phyloP scores from a whole-genome alignment of 1,284 basidiomycete genomes.

The Ceratobasidium papillatum region DNA sequence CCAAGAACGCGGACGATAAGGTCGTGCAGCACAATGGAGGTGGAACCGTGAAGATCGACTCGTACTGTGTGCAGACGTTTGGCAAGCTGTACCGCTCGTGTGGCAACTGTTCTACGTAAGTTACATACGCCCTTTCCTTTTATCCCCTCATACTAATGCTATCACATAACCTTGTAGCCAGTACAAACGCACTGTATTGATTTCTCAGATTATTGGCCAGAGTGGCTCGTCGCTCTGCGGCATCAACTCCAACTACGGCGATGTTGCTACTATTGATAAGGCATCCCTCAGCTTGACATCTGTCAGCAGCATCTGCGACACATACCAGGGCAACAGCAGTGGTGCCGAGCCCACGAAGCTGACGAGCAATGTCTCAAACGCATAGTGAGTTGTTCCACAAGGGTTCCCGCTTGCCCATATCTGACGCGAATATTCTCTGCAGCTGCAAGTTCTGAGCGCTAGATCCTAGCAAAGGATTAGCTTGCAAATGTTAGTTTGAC shows the following conservation, averaged over 20 bases:
- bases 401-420: background rate
- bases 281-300: no score
- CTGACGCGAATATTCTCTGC: background rate
- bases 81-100: no score
- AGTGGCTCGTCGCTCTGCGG: constrained; percentile 24
- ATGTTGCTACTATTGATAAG: no score
- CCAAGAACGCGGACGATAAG: constrained; percentile 41
- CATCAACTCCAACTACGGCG: no score
- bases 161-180: background rate
- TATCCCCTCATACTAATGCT: background rate
- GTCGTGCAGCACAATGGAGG: constrained; percentile 39
- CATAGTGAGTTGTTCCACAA: constrained; percentile 15
- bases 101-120: no score
- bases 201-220: constrained; percentile 11
- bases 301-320: no score
- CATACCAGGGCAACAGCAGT: constrained; percentile 33
- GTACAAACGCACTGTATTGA: constrained; percentile 27
- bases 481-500: no score
- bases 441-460: constrained; percentile 30
- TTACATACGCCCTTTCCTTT: background rate
- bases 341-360: constrained; percentile 39
- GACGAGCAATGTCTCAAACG: constrained; percentile 31
- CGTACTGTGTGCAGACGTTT: no score
- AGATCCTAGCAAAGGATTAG: no score
- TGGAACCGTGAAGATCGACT: constrained; percentile 41